These are phyloP conservation scores for Dactylellina leptospora DNA, from an alignment of 2,329 filamentous ascomycete genomes.

Conservation along the genomic window DNA sequence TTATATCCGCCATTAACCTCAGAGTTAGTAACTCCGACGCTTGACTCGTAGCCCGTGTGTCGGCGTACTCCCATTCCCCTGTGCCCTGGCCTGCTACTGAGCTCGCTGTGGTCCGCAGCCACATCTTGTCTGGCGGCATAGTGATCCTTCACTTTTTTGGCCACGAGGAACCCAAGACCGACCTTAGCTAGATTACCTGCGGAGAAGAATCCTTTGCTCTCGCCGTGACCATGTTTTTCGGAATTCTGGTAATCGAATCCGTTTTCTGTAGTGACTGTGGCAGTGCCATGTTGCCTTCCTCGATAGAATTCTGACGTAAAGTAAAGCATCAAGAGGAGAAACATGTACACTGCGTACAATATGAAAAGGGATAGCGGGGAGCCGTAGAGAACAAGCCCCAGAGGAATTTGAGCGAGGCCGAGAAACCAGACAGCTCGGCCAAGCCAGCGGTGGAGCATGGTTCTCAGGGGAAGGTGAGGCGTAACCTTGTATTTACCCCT, in stretches of 20 bases:
- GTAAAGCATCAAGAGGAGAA: constrained; percentile 75
- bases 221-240: constrained; percentile 33
- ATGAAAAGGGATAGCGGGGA: constrained; percentile 87
- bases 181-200: constrained; percentile 40
- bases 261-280: constrained; percentile 46
- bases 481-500: constrained; percentile 51
- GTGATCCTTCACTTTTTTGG: constrained; percentile 51
- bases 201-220: constrained; percentile 22
- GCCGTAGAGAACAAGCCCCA: constrained; percentile 90
- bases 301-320: constrained; percentile 74
- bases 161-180: constrained; percentile 43
- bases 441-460: constrained; percentile 80
- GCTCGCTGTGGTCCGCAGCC: constrained; percentile 46
- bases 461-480: constrained; percentile 42
- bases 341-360: constrained; percentile 81
- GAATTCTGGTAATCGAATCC: constrained; percentile 39
- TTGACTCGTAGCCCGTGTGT: constrained; percentile 41
- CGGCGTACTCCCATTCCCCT: constrained; percentile 12
- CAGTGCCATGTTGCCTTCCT: constrained; percentile 43
- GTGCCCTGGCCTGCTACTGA: constrained; percentile 36
- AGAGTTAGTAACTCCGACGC: constrained; percentile 47
- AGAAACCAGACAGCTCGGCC: constrained; percentile 80
- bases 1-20: constrained; percentile 50
- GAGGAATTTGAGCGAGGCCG: constrained; percentile 83
- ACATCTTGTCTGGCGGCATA: constrained; percentile 35